Base-by-base conservation (phyloP, 2,329 filamentous ascomycete genomes). In the Didymella pinodella region DNA sequence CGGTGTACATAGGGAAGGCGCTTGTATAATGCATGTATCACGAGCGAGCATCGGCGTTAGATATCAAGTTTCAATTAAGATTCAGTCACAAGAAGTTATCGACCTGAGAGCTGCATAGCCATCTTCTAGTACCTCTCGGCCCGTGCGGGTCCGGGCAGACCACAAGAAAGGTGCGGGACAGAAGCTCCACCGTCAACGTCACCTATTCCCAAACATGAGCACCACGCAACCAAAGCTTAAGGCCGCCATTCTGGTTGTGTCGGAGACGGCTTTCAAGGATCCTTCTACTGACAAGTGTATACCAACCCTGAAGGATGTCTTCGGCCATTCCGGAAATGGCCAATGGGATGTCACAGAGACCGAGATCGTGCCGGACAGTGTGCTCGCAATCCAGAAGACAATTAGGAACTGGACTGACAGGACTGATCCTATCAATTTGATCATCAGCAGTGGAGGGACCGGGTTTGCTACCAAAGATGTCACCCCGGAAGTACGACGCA, bases 371-470 rank as follows among this genome's bases (percentile, higher is more conserved):
- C 80, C 90, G 14, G 95, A 99, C 75, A 86, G 88, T 73, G 82
- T 88, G 5, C 75, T 86, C 4, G 83, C 89, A 20, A 97, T 99
- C 56, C 92, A 96, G 72, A 83, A 83, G 16, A 84, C 87, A 49
- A 84, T 99, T 49, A 86, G 82, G 60, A 73, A 81, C 11, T 97
- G 92, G 91, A 83, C 90, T 0, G 93, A 97, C 76, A 69, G 84
- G 5, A 83, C 83, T 47, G 76, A 73, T 4, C 64, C 82, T 4
- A 76, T 89, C 48, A 94, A 97, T 77, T 79, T 98, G 57, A 86
- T 99, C 59, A 77, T 97, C 46, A 94, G 93, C 0, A 97, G 92
- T 7, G 95, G 95, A 22, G 95, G 95, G 2, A 99, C 95, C 1
- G 95, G 95, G 0, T 99, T 99, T 77, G 90, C 95, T 7, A 82